A percentile compares a stretch with the other conserved stretches of the same genome.
Conservation (phyloP, 495 filamentous ascomycete species). For the Penicillium ucsense region DNA sequence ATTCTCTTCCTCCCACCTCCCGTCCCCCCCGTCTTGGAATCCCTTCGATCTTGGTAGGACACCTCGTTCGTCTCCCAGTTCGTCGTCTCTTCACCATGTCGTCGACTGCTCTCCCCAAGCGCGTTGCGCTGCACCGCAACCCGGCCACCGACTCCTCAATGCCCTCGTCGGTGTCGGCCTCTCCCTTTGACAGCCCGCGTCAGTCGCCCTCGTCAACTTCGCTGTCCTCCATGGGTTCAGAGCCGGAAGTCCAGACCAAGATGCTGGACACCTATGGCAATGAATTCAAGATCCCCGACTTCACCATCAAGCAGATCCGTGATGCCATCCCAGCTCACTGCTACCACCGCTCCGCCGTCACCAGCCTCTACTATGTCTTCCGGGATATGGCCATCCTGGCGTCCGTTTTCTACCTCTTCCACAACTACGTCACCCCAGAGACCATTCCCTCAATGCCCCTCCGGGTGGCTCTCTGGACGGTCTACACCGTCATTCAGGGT, state of each 20-base stretch:
- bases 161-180: slow-evolving; percentile 52
- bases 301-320: slow-evolving; percentile 62
- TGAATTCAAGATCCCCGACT: slow-evolving; percentile 61
- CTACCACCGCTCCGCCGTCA: slow-evolving; percentile 53
- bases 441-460: slow-evolving; percentile 42
- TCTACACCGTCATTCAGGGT: slow-evolving; percentile 58
- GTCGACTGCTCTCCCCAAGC: slow-evolving; percentile 48
- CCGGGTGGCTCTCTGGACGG: slow-evolving; percentile 43
- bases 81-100: slow-evolving; percentile 33
- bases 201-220: slow-evolving; percentile 82
- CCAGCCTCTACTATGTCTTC: slow-evolving; percentile 53
- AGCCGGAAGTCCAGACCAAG: slow-evolving; percentile 34
- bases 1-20: too few relatives aligned
- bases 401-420: slow-evolving; percentile 51
- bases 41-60: background rate
- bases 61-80: background rate
- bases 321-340: slow-evolving; percentile 53
- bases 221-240: slow-evolving; percentile 76
- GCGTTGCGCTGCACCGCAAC: slow-evolving; percentile 42
- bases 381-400: slow-evolving; percentile 48
- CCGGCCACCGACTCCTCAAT: slow-evolving; percentile 48
- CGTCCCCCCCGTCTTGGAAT: too few relatives aligned
- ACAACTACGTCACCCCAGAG: slow-evolving; percentile 58
- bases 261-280: slow-evolving; percentile 60
- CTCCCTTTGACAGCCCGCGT: slow-evolving; percentile 59